These are phyloP conservation scores for Gryganskiella cystojenkinii DNA, from an alignment of 192 early-diverging fungal species.

Conservation along the genomic window DNA sequence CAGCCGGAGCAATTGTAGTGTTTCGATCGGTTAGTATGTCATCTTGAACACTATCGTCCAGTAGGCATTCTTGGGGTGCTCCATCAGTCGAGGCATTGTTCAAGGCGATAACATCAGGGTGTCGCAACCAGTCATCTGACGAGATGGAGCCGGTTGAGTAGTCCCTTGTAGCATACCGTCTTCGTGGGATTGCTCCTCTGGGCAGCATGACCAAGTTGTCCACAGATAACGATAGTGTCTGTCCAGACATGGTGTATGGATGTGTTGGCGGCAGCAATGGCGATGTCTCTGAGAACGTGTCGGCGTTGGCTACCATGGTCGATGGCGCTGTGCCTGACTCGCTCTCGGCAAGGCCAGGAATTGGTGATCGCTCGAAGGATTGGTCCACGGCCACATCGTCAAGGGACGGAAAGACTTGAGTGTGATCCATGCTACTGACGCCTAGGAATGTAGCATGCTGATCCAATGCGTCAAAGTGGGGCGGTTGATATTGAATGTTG, in stretches of 20 bases:
- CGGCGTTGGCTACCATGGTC: not conserved
- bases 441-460: not conserved
- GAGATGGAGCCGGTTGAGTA: conserved; percentile 37
- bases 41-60: too few species aligned
- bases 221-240: not conserved
- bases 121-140: conserved; percentile 41
- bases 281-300: not conserved
- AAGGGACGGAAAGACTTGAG: conserved; percentile 16
- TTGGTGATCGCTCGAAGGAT: not conserved
- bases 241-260: too few species aligned
- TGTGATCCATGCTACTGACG: conserved; percentile 12
- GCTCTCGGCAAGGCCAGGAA: not conserved
- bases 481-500: not conserved
- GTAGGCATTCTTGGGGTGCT: too few species aligned
- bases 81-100: not conserved
- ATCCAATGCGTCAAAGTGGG: not conserved
- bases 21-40: too few species aligned
- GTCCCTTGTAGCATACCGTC: conserved; percentile 42
- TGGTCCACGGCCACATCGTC: conserved; percentile 5
- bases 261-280: too few species aligned
- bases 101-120: conserved; percentile 27
- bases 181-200: conserved; percentile 16
- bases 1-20: too few species aligned
- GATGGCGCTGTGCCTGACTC: too few species aligned
- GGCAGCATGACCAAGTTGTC: not conserved